Percentiles rank a stretch among this genome's conserved stretches.
Conservation (phyloP, 495 filamentous ascomycete genomes). For the Neurospora cerealis region DNA sequence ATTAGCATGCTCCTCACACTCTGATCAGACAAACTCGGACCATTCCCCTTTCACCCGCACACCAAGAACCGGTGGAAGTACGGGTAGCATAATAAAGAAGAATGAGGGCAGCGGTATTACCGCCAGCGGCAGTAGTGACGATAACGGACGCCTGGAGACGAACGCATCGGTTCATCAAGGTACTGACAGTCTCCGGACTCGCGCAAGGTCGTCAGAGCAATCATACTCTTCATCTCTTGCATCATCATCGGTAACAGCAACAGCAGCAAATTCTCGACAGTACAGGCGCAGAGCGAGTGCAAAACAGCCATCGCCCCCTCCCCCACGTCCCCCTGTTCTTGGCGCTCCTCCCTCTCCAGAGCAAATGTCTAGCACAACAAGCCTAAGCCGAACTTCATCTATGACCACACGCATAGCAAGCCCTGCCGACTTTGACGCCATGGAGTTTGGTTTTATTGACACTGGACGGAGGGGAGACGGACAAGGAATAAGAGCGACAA, state of each 20-base stretch:
- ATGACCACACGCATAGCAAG: not conserved
- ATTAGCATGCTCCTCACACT: slow-evolving; percentile 3
- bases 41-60: not conserved
- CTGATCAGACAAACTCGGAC: slow-evolving; percentile 3
- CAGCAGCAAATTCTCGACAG: not conserved
- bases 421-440: not conserved
- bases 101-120: not conserved
- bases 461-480: not conserved
- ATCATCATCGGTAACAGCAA: not conserved
- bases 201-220: not conserved
- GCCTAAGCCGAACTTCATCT: not conserved
- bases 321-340: not conserved
- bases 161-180: not conserved
- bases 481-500: not conserved
- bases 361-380: not conserved
- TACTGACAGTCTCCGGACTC: not conserved
- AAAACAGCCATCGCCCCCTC: not conserved
- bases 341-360: not conserved
- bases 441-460: not conserved
- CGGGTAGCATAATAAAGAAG: not conserved
- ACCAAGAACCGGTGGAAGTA: not conserved
- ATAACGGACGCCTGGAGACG: not conserved
- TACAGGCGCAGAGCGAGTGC: not conserved
- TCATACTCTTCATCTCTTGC: not conserved
- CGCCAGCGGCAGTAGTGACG: not conserved